These are phyloP conservation scores for Microcyclosporella mali DNA, from an alignment of 2,329 filamentous ascomycete species.

Conservation along the genomic window DNA sequence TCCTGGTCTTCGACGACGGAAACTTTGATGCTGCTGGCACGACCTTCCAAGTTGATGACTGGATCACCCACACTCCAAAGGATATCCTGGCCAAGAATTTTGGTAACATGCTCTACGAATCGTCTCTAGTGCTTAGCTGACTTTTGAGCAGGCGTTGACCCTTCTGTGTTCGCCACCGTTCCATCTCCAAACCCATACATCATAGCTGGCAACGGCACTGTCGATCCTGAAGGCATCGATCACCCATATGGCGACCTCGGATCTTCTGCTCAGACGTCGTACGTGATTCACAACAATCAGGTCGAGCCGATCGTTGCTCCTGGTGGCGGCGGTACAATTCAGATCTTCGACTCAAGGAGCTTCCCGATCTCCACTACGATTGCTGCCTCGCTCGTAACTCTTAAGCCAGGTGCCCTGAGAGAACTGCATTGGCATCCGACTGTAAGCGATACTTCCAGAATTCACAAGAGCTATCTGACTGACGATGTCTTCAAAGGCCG, in stretches of 20 bases:
- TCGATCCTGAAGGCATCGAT: constrained; percentile 45
- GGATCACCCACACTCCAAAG: constrained; percentile 61
- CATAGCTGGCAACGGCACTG: constrained; percentile 41
- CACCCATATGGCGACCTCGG: constrained; percentile 43
- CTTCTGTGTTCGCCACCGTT: constrained; percentile 53
- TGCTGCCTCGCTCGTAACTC: constrained; percentile 57
- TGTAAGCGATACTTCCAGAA: not conserved
- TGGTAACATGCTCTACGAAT: not conserved
- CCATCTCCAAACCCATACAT: constrained; percentile 58
- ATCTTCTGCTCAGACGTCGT: constrained; percentile 53
- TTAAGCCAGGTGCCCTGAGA: constrained; percentile 57
- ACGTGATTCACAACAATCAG: constrained; percentile 35
- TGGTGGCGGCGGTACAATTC: constrained; percentile 53
- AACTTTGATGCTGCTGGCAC: constrained; percentile 57
- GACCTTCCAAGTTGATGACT: constrained; percentile 62
- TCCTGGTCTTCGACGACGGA: constrained; percentile 36
- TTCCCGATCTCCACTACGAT: constrained; percentile 62
- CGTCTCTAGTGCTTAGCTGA: not conserved
- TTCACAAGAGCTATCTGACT: not conserved
- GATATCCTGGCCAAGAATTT: constrained; percentile 64
- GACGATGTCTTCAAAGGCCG: constrained; percentile 20
- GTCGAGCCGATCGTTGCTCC: constrained; percentile 36
- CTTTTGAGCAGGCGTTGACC: constrained; percentile 38
- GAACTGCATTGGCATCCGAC: constrained; percentile 64
- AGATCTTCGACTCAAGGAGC: constrained; percentile 58